phyloP scores from a whole-genome alignment of 495 filamentous ascomycete species.

The Penicillium steckii region DNA sequence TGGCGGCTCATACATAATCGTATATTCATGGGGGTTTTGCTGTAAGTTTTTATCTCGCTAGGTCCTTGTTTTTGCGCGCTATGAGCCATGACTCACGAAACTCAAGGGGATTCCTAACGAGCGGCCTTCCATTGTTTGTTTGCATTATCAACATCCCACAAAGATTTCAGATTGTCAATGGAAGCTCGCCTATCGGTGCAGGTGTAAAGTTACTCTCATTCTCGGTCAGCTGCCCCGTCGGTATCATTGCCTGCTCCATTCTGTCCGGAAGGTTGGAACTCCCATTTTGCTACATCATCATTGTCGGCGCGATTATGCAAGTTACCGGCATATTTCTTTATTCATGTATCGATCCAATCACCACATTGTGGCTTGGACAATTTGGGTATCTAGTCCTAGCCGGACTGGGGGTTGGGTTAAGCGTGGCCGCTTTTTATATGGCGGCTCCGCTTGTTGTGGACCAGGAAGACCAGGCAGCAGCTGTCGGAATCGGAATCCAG shows the following conservation, averaged over 20 bases:
- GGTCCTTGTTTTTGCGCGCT: background rate
- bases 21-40: slow-evolving; percentile 12
- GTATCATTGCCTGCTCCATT: slow-evolving; percentile 15
- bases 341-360: slow-evolving; percentile 28
- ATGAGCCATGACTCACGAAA: background rate
- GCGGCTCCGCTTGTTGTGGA: slow-evolving; percentile 47
- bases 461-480: slow-evolving; percentile 23
- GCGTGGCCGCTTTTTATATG: slow-evolving; percentile 49
- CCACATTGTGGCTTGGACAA: slow-evolving; percentile 25
- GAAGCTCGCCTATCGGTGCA: slow-evolving; percentile 26
- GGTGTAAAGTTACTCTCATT: slow-evolving; percentile 52
- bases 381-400: slow-evolving; percentile 55
- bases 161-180: slow-evolving; percentile 55
- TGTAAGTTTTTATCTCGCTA: slow-evolving; percentile 8
- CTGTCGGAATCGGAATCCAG: slow-evolving; percentile 22
- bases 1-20: slow-evolving; percentile 21
- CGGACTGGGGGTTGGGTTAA: slow-evolving; percentile 52
- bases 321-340: slow-evolving; percentile 49
- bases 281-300: slow-evolving; percentile 47
- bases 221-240: slow-evolving; percentile 24
- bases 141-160: slow-evolving; percentile 56
- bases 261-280: slow-evolving; percentile 30
- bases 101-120: slow-evolving; percentile 42
- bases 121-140: slow-evolving; percentile 52
- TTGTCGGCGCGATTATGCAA: slow-evolving; percentile 40